phyloP scores from a whole-genome alignment of 139 green algal genomes.

The Volvox africanus region DNA sequence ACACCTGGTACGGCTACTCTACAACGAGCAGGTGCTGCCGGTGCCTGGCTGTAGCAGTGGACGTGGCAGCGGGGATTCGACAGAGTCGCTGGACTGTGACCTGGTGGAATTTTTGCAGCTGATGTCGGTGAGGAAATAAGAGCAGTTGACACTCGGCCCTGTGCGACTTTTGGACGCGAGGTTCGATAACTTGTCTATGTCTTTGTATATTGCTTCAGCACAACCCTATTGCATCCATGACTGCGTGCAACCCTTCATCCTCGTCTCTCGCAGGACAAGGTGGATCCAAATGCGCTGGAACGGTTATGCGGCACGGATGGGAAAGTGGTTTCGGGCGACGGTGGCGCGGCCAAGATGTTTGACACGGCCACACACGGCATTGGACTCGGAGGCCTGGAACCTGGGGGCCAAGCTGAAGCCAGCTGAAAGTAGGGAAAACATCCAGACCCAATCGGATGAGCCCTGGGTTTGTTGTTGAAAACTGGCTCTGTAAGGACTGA shows the following conservation, averaged over 20 bases:
- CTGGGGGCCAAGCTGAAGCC: no score
- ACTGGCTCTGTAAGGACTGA: no score
- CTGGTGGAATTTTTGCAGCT: constrained; percentile 54
- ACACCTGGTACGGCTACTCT: constrained; percentile 58
- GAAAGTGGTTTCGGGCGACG: not conserved
- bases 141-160: no score
- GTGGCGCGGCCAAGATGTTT: constrained; percentile 16
- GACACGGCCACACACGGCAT: not conserved
- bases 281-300: constrained; percentile 1
- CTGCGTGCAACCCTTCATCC: no score
- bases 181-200: no score
- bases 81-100: constrained; percentile 33
- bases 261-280: constrained; percentile 10
- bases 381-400: not conserved
- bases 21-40: constrained; percentile 65
- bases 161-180: no score
- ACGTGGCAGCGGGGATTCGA: not conserved
- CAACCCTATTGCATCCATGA: no score
- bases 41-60: constrained; percentile 44
- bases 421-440: no score
- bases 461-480: no score
- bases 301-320: constrained; percentile 4
- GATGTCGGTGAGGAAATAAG: not conserved
- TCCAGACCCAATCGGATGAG: no score
- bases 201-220: no score